Evolutionary conservation across 2,329 filamentous ascomycete genomes (phyloP), one percentile per base, ranked within the genome.

Genomic region (Venturia pyrina): DNA sequence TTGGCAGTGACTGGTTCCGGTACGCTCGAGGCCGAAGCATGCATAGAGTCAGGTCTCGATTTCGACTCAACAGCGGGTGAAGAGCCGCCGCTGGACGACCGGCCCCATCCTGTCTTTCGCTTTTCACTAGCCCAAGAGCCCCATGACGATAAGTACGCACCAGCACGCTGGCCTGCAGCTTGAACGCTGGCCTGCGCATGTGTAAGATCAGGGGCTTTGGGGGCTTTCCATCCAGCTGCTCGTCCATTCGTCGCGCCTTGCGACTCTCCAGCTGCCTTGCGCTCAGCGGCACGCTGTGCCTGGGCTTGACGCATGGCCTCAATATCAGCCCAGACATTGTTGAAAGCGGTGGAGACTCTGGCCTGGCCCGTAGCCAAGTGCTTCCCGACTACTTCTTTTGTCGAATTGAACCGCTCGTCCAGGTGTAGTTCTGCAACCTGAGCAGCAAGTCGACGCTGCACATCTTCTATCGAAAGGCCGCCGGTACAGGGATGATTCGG

Each of bases 381-480:
- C 67, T 93, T 88, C n/a, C 91, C 91, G 2, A 98, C 82, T 0
- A 88, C 89, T 75, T 98, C 95, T 65, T 87, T 85, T 10, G 92
- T 90, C 67, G 90, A 88, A 0, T 90, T 88, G 67, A 98, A 87
- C 10, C 90, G 86, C 74, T 98, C 95, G 74, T 99, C 95, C 1
- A 98, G 83, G 74, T 98, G 93, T 62, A 98, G 83, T 68, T 98
- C 93, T 70, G 93, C 89, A 62, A 99, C 90, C 77, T 98, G 95
- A 70, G 96, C 90, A 44, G 91, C 87, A 43, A 99, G 84, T 32
- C 95, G 85, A 63, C 95, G 85, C 74, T 97, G 93, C 15, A 99
- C 89, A 74, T 99, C 95, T 70, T 98, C 95, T 68, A 99, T 92
- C 1, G 89, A 93, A 24, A 99, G 82, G 0, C 92, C 93, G 34